Evolutionary conservation across 2,329 filamentous ascomycete genomes (phyloP), one percentile per base, ranked within the genome.

Genomic region (Ophiostoma sp.): DNA sequence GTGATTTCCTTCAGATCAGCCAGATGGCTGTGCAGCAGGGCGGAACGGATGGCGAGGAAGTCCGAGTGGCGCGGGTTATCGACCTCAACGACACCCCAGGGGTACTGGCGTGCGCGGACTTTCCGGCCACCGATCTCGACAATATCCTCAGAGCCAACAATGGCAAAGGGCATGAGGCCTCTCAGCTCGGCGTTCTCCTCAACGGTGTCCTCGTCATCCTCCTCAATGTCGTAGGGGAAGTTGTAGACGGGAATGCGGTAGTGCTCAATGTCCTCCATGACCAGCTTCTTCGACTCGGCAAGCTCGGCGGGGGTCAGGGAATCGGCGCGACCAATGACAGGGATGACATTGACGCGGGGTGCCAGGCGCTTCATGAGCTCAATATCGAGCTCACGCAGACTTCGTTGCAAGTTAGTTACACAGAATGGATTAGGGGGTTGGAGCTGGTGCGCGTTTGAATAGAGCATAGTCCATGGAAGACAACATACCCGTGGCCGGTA

Each of bases 251-350:
- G 95, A 75, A 99, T 99, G 78, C 95, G 91, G 84, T 99, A 99
- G 82, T 99, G 95, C 82, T 99, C 95, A 75, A 99, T 99, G 78
- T 99, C 95, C 84, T 99, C 95, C 95, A 99, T 99, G 77, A 99
- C 93, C 71, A 99, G 87, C 86, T 98, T 99, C 88, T 99, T 99
- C 74, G 94, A 98, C 82, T 99, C 95, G 74, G 95, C 95, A 72
- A 99, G 86, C 83, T 99, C 95, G 74, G 92, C 90, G 52, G 95
- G 95, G 68, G 95, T 99, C 72, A 99, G 89, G 36, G 95, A 96
- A 79, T 99, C 95, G 78, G 95, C 95, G 80, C 97, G 97, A 77
- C 95, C 95, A 78, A 99, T 97, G 75, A 99, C 95, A 72, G 95
- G 95, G 74, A 99, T 99, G 74, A 99, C 95, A 79, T 99, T 99